phyloP scores from a whole-genome alignment of 2,329 filamentous ascomycete genomes.

The Geosmithia putterillii region DNA sequence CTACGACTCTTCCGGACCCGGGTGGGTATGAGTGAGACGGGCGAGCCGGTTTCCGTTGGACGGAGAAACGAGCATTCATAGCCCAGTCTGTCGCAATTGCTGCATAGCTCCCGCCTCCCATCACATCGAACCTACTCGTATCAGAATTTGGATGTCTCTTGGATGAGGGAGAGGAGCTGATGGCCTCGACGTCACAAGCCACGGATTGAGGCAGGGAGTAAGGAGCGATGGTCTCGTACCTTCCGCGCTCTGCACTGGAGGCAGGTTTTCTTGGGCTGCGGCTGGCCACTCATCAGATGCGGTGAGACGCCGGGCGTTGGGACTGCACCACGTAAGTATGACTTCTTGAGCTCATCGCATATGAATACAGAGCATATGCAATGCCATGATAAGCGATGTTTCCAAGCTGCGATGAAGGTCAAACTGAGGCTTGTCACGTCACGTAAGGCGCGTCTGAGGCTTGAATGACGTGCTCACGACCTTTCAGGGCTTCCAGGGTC shows the following conservation, averaged over 20 bases:
- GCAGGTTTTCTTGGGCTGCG: slow-evolving; percentile 1
- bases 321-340: too few relatives aligned
- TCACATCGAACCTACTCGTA: slow-evolving; percentile 1
- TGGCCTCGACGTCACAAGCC: too few relatives aligned
- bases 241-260: slow-evolving; percentile 2
- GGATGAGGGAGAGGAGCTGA: too few relatives aligned
- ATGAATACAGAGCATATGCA: too few relatives aligned
- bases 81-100: slow-evolving; percentile 2
- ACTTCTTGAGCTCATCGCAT: too few relatives aligned
- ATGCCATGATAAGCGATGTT: too few relatives aligned
- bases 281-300: neutral
- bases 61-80: slow-evolving; percentile 1
- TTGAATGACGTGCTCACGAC: too few relatives aligned
- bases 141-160: neutral
- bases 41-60: neutral
- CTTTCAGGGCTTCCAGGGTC: too few relatives aligned
- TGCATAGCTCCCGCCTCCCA: slow-evolving; percentile 1
- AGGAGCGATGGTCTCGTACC: neutral
- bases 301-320: too few relatives aligned
- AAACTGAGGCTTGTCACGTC: too few relatives aligned
- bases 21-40: neutral
- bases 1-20: neutral
- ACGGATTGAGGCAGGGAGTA: neutral
- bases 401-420: too few relatives aligned
- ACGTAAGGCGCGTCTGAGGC: too few relatives aligned